Percentiles rank a stretch among this genome's conserved stretches.
Evolutionary conservation across 192 early-diverging fungal species (phyloP).

Genomic region (Lunasporangiospora selenospora): DNA sequence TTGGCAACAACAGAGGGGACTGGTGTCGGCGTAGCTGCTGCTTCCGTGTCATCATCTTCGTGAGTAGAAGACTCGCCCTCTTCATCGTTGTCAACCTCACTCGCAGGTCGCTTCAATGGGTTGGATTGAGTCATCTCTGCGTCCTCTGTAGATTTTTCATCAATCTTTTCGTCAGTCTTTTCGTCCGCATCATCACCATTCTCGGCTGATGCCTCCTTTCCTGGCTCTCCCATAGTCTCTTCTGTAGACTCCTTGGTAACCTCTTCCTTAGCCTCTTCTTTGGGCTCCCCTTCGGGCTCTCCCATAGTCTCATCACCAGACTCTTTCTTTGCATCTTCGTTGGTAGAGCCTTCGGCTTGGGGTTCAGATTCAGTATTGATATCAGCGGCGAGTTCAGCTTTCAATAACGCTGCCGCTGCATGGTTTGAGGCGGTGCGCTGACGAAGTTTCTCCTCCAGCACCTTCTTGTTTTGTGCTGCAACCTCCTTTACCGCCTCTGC

Average conservation of each 20-base stretch:
- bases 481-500: conserved; percentile 42
- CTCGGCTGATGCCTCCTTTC: background rate
- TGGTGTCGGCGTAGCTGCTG: conserved; percentile 46
- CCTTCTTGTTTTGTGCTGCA: conserved; percentile 41
- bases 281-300: conserved; percentile 52
- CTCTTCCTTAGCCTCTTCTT: conserved; percentile 42
- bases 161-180: background rate
- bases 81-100: conserved; percentile 36
- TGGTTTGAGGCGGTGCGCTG: conserved; percentile 39
- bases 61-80: conserved; percentile 27
- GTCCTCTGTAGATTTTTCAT: conserved; percentile 7
- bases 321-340: conserved; percentile 31
- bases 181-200: background rate
- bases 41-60: conserved; percentile 39
- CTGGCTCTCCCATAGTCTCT: background rate
- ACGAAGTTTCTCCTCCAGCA: conserved; percentile 44
- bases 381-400: conserved; percentile 58
- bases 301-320: conserved; percentile 15
- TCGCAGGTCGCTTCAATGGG: conserved; percentile 29
- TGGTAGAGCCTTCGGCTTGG: conserved; percentile 13
- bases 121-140: conserved; percentile 16
- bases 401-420: conserved; percentile 69
- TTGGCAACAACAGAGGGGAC: conserved; percentile 48
- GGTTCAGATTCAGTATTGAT: conserved; percentile 9
- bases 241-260: background rate